Conservation (phyloP, 768 basidiomycete genomes). For the Nidularia sp. region DNA sequence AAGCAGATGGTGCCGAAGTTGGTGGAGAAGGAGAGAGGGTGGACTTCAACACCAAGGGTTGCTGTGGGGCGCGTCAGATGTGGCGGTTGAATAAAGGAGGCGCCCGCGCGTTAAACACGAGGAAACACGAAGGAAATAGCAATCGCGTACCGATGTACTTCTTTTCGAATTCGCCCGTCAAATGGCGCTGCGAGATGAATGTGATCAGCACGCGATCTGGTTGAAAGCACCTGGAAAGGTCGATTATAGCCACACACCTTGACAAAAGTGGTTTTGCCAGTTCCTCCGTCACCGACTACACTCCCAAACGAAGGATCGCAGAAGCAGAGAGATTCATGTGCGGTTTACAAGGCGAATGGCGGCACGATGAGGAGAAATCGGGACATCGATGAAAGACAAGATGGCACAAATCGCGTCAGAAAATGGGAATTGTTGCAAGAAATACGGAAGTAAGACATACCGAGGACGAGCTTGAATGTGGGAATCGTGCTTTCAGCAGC, state of each 20-base stretch:
- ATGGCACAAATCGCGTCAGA: conserved; percentile 23
- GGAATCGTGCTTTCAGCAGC: conserved; percentile 49
- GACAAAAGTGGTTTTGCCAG: conserved; percentile 98
- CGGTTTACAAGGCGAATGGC: conserved; percentile 11
- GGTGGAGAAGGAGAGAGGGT: conserved; percentile 93
- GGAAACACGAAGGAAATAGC: conserved; percentile 8
- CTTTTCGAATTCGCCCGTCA: conserved; percentile 99
- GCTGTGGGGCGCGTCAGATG: conserved; percentile 44
- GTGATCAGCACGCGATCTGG: conserved; percentile 59
- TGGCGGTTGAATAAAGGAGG: conserved; percentile 9
- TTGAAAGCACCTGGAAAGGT: conserved; percentile 10
- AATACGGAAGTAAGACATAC: conserved; percentile 41
- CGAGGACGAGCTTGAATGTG: conserved; percentile 98
- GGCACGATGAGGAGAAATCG: conserved; percentile 19
- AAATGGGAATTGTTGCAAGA: conserved; percentile 8
- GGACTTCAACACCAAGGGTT: conserved; percentile 99
- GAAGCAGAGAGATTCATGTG: conserved; percentile 10
- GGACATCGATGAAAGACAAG: conserved; percentile 52
- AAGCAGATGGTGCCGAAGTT: conserved; percentile 99
- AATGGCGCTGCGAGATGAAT: conserved; percentile 67
- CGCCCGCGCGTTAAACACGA: conserved; percentile 10
- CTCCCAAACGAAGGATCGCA: conserved; percentile 10
- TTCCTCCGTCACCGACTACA: conserved; percentile 92
- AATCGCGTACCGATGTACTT: conserved; percentile 88
- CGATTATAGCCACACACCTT: conserved; percentile 53